Base-by-base conservation (phyloP, 345 rosid species). In the Mercurialis annua region DNA sequence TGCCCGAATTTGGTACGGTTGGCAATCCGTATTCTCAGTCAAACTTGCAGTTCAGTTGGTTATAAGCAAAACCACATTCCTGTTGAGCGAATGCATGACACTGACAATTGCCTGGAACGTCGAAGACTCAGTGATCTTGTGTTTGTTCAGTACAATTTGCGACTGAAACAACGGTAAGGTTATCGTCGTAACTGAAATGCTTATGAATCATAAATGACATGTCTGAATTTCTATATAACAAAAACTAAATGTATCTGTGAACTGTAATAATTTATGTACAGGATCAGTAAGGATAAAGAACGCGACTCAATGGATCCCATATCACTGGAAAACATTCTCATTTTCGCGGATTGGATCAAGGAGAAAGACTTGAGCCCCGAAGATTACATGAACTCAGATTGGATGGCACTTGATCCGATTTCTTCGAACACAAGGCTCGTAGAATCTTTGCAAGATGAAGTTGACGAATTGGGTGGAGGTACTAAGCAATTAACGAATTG, bases 1-100 rank as follows among this genome's bases (percentile, higher is more conserved):
- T 94, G 99, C 78, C 90, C 95, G 56, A 84, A 94, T 77, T 78
- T 94, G 80, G 73, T 84, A 60, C 91, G 90, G 33, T 73, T 94
- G 66, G 97, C 98, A 1, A 65, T 80, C 58, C 95, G 89, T 10
- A 77, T 91, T 69, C 85, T 91, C 48, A 77, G 90, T 68, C 99
- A 91, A 81, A 80, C 97, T 42, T 91, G 96, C 66, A 81, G 93
- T 72, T 81, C 83, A 27, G 23, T 57, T 21, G 85, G 84, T 20
- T 79, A 71, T 17, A 78, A 72, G 70, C 83, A 63, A 64, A 79
- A 73, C 64, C 77, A 44, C 54, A 64, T 77, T 72, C 62, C 68
- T 26, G 60, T 83, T 23, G 81, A 81, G 48, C 82, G 80, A 70
- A 43, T 85, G 17, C 80, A 84, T 67, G 78, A 77, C 59, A 56